Percentiles rank a stretch among this genome's conserved stretches.
phyloP scores from a whole-genome alignment of 169 alveolate genomes.

The Eimeria brunetti region DNA sequence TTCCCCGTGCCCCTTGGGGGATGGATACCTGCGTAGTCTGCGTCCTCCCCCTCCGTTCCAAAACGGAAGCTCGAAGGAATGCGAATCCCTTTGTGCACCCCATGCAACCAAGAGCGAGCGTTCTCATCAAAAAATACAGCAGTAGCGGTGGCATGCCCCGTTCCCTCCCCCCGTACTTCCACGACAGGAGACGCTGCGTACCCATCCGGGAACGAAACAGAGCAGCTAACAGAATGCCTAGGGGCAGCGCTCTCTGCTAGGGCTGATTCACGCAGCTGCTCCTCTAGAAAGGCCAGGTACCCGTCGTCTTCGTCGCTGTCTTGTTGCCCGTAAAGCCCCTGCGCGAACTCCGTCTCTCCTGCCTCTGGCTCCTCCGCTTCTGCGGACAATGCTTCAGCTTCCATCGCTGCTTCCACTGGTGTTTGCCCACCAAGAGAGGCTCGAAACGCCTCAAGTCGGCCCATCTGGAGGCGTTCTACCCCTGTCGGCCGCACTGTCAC shows the following conservation, averaged over 20 bases:
- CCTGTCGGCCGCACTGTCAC: neutral
- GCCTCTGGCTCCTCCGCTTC: neutral
- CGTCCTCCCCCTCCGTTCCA: conserved; percentile 5
- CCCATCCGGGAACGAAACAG: neutral
- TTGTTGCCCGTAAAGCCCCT: neutral
- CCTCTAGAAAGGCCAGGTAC: neutral
- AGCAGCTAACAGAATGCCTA: neutral
- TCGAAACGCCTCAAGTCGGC: neutral
- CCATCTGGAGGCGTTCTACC: neutral
- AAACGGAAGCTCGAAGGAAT: conserved; percentile 37
- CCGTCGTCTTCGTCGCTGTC: neutral
- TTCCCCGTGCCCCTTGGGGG: conserved; percentile 23
- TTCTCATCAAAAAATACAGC: conserved; percentile 46
- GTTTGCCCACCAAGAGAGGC: neutral
- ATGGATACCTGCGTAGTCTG: conserved; percentile 50
- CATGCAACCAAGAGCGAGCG: neutral
- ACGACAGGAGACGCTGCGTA: conserved; percentile 41
- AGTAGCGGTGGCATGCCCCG: neutral
- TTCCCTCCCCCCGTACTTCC: neutral
- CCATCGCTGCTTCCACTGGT: neutral
- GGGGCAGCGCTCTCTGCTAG: neutral
- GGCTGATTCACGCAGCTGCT: neutral
- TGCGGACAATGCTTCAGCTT: neutral
- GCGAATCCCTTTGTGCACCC: neutral
- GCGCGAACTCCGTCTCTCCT: neutral